These are phyloP conservation scores for Boletus speciosus DNA, from an alignment of 768 basidiomycete genomes.

Conservation along the genomic window DNA sequence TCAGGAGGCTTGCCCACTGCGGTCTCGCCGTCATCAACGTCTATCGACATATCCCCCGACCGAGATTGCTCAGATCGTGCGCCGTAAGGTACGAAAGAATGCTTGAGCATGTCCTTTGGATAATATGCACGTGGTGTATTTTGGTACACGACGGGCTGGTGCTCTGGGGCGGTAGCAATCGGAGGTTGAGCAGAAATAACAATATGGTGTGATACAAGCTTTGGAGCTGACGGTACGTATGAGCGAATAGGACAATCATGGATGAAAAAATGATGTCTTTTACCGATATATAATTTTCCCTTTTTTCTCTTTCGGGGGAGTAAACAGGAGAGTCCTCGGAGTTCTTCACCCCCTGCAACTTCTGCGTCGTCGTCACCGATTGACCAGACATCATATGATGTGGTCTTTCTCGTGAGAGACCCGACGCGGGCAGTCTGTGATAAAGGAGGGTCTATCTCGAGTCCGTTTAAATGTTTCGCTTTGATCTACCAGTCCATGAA, in stretches of 20 bases:
- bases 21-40: constrained; percentile 23
- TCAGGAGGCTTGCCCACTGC: constrained; percentile 22
- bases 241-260: constrained; percentile 39
- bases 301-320: constrained; percentile 60
- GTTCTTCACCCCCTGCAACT: constrained; percentile 56
- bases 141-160: constrained; percentile 30
- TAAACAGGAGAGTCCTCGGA: constrained; percentile 57
- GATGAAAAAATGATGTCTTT: constrained; percentile 1
- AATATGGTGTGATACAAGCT: constrained; percentile 54
- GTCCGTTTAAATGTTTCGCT: constrained; percentile 55
- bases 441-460: constrained; percentile 44
- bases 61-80: constrained; percentile 31
- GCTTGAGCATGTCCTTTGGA: constrained; percentile 58
- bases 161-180: constrained; percentile 18
- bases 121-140: constrained; percentile 57
- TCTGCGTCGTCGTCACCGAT: constrained; percentile 40
- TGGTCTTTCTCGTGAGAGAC: constrained; percentile 48
- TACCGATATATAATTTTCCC: constrained; percentile 59
- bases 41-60: constrained; percentile 15
- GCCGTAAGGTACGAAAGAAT: constrained; percentile 62
- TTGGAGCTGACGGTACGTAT: constrained; percentile 45
- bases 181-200: constrained; percentile 52
- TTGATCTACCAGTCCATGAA: constrained; percentile 47
- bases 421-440: constrained; percentile 45
- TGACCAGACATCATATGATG: constrained; percentile 65